These are phyloP conservation scores for Fraxinus quadrangulata DNA, from an alignment of 257 asterid genomes.

Conservation along the genomic window DNA sequence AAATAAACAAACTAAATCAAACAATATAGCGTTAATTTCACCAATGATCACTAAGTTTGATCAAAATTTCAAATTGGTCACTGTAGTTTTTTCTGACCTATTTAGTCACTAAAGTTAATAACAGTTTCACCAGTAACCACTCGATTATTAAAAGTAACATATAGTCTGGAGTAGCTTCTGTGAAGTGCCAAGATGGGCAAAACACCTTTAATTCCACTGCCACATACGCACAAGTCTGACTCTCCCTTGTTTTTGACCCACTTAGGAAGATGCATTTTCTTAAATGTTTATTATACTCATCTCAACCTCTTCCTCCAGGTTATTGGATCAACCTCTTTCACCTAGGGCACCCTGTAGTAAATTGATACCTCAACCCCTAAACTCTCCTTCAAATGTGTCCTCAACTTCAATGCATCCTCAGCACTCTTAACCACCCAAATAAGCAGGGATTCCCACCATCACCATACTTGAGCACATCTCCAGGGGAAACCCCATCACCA, in stretches of 20 bases:
- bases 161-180: background rate
- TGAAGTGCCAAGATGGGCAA: background rate
- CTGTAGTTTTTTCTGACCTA: too few species aligned
- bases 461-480: constrained; percentile 82
- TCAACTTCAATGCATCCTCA: constrained; percentile 56
- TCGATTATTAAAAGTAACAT: too few species aligned
- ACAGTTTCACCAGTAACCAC: background rate
- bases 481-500: constrained; percentile 57
- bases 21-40: background rate
- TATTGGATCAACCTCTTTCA: constrained; percentile 44
- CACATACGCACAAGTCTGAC: background rate
- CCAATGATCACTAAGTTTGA: background rate
- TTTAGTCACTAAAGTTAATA: background rate
- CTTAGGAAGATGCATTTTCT: constrained; percentile 30
- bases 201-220: background rate
- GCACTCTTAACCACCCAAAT: constrained; percentile 56
- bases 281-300: background rate
- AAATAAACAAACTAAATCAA: constrained; percentile 16
- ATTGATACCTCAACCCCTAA: constrained; percentile 79
- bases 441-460: constrained; percentile 75
- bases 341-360: constrained; percentile 53
- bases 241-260: background rate
- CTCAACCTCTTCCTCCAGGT: too few species aligned
- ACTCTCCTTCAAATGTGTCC: constrained; percentile 59
- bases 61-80: background rate